Evolutionary conservation across 257 asterid genomes (phyloP), one percentile per base, ranked within the genome.

Genomic region (Datura wrightii): DNA sequence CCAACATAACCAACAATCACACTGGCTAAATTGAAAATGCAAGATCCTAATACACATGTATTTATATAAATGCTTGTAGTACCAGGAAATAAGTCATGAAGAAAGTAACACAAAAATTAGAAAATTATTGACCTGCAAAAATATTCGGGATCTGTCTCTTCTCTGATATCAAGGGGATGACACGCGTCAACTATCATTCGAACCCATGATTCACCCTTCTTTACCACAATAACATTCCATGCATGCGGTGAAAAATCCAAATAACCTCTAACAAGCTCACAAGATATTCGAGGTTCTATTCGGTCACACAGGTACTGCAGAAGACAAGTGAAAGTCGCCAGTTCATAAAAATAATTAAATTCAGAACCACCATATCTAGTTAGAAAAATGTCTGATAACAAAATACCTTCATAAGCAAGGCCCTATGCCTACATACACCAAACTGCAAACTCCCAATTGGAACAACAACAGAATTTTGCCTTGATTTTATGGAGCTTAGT

Each of bases 101-200:
- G 46, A 18, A 82, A 31, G 48, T 39, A 82, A 36, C 16, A 63
- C 63, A 39, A 46, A 24, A 50, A 80, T 56, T 37, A 46, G 52
- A 58, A 84, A 76, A 63, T 59, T 14, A 62, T 83, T 79, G 59
- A 95, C 99, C 99, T 94, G 97, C 96, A 91, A 84, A 85, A 86
- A 84, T 89, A 96, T 86, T 96, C 98, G 1, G 93, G 93, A 88
- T 96, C 98, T 65, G 87, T 91, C 88, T 96, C 99, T 83, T 93
- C 95, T 89, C 98, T 91, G 81, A 96, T 93, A 88, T 94, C 98
- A 90, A 89, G 91, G 62, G 99, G 99, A 87, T 89, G 94, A 90
- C 99, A 96, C 15, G 98, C 95, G 91, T 96, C 99, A 70, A 96
- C 99, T 85, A 95, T 91, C 98, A 93, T 92, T 37, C 98, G 98